Base-by-base conservation (phyloP, 805 yeast genomes). In the Metschnikowia peoriensis region DNA sequence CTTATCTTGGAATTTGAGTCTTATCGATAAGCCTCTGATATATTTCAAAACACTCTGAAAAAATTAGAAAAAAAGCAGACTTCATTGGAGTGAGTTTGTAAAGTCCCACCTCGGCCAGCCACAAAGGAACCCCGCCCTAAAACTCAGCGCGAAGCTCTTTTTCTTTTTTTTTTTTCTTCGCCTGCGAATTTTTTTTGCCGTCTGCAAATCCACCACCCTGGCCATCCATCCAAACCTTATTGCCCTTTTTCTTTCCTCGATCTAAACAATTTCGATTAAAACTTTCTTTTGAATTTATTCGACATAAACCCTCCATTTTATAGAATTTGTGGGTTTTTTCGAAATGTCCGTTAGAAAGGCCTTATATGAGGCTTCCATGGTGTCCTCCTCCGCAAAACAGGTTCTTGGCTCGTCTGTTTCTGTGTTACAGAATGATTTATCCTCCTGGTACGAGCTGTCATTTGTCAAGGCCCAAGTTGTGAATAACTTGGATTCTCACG, bases 301-400 rank as follows among this genome's bases (percentile, higher is more conserved):
- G 22, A 22, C 22, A 22, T 22, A 22, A 22, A 22, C 4, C 22
- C 22, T 22, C 22, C 22, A 22, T 22, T 22, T 22, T 40, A 17
- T n/a, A 11, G 29, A 15, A 14, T 29, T 11, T 12, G 17, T 44
- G 22, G 22, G 22, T 22, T 10, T 34, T 44, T 44, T 8, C 39
- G 12, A 10, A 38, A 59, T 59, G 62, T 38, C 60, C 16, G 28
- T 51, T 11, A 51, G 58, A 55, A 59, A 59, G 50, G 41, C 56
- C 29, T 49, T 61, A 22, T 61, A 54, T 48, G 63, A 71, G 54
- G 52, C 66, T 6, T 61, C 60, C 29, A 66, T 65, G 37, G 60
- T 71, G 17, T 67, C 70, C 15, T 54, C 61, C 45, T 56, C 70
- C 14, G 64, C 64, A 7, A 44, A 56, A 12, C 54, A 56, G 29